These are phyloP conservation scores for Diaporthe longicolla DNA, from an alignment of 2,329 filamentous ascomycete species.

Conservation along the genomic window DNA sequence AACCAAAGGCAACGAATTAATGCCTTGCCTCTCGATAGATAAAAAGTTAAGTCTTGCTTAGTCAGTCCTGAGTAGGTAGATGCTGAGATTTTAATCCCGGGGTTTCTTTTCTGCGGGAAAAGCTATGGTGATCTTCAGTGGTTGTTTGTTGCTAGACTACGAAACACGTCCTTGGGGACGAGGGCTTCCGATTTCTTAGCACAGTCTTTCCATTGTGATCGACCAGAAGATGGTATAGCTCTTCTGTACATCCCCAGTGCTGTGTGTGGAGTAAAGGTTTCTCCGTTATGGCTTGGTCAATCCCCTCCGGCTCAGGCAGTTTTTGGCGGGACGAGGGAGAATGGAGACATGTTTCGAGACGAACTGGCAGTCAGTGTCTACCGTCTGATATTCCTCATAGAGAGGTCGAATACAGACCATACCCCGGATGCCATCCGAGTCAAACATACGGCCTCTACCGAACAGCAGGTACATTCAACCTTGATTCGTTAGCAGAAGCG, in stretches of 20 bases:
- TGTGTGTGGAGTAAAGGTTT: not conserved
- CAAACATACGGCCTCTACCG: not conserved
- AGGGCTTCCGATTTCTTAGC: not conserved
- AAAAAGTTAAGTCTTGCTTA: not conserved
- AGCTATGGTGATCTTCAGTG: not conserved
- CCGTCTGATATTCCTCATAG: constrained; percentile 1
- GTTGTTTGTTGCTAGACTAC: not conserved
- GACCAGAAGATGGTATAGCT: not conserved
- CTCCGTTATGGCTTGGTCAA: not conserved
- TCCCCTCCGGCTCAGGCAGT: not conserved
- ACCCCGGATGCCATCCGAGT: not conserved
- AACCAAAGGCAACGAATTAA: not conserved
- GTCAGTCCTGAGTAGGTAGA: not conserved
- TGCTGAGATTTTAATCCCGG: not conserved
- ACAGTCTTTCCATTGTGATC: not conserved
- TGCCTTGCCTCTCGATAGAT: not conserved
- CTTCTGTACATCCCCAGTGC: not conserved
- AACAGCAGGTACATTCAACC: not conserved
- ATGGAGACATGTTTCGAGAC: not conserved
- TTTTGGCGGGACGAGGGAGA: not conserved
- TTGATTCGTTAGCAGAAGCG: not conserved
- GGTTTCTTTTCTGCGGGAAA: not conserved
- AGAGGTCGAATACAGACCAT: not conserved
- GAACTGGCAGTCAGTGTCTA: constrained; percentile 11
- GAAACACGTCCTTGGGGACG: no score